phyloP scores from a whole-genome alignment of 2,329 filamentous ascomycete genomes.

The Rhynchosporium agropyri region DNA sequence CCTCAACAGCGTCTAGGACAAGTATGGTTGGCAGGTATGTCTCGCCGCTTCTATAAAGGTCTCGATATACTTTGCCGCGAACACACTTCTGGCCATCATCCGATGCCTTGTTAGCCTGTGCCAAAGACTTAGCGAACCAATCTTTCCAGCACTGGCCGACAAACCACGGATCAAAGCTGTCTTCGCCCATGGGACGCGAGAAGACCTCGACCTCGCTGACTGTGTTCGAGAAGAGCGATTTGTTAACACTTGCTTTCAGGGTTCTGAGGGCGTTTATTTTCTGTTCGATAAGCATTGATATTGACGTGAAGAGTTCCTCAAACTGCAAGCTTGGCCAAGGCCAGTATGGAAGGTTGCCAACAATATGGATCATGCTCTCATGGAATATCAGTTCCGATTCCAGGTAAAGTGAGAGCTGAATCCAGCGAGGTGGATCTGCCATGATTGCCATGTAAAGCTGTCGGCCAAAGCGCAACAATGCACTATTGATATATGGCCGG shows the following conservation, averaged over 20 bases:
- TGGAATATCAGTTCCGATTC: slow-evolving; percentile 32
- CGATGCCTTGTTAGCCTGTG: background rate
- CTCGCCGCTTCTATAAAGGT: slow-evolving; percentile 30
- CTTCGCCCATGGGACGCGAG: slow-evolving; percentile 21
- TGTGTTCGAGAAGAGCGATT: slow-evolving; percentile 25
- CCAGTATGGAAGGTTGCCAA: slow-evolving; percentile 32
- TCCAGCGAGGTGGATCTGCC: slow-evolving; percentile 31
- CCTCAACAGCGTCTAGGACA: slow-evolving; percentile 15
- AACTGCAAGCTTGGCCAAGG: slow-evolving; percentile 16
- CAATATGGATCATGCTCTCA: slow-evolving; percentile 36
- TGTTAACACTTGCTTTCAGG: slow-evolving; percentile 21
- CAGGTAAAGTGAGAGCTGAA: slow-evolving; percentile 27
- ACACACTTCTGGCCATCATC: slow-evolving; percentile 3
- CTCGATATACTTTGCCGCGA: slow-evolving; percentile 29
- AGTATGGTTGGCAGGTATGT: slow-evolving; percentile 29
- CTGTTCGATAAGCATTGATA: slow-evolving; percentile 18
- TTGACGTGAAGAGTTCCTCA: background rate
- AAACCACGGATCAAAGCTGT: slow-evolving; percentile 36
- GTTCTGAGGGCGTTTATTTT: slow-evolving; percentile 27
- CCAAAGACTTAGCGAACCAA: slow-evolving; percentile 31
- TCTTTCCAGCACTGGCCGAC: slow-evolving; percentile 35
- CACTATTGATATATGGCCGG: slow-evolving; percentile 21
- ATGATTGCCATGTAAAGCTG: slow-evolving; percentile 29
- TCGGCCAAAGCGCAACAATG: slow-evolving; percentile 25
- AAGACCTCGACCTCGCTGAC: slow-evolving; percentile 18